Evolutionary conservation across 1,284 basidiomycete genomes (phyloP), one percentile per base, ranked within the genome.

Genomic region (Apiotrichum siamense): DNA sequence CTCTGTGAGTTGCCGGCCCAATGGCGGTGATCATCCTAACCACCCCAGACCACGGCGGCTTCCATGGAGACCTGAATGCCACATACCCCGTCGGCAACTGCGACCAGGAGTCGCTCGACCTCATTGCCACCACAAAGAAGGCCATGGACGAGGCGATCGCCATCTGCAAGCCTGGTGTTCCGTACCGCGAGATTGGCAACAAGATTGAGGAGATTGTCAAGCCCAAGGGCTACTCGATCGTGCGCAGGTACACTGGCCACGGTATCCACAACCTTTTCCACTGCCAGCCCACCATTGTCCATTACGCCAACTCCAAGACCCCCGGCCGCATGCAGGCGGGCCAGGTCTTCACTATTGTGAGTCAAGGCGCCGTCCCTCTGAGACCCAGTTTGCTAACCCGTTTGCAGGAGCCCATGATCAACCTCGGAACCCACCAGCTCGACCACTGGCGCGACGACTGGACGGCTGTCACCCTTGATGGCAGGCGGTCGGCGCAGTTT

Each of bases 381-480:
- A 3, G 18, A 6, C 2, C 7, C 7, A 15, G 25, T 4, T 35
- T 27, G 18, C n/a, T 36, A 18, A 12, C 10, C 18, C 20, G 11
- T 4, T 44, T 6, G 15, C 39, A 64, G 89, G 85, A 76, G 57
- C 75, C 75, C 7, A 97, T 97, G 92, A 85, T 96, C 63, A 96
- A 94, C 74, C 72, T 89, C 24, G 92, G 91, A 6, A 79, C 79
- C 27, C 58, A 66, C 44, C 69, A 68, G 51, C 61, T 72, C 27
- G 68, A 67, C 54, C 70, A 72, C 54, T 71, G 69, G 70, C 62
- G 59, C 35, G 69, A 70, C 70, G 84, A 88, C 65, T 97, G 93
- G 93, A 97, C 92, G 3, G 90, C 91, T 1, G 88, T 87, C 18
- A 97, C 93, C 2, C 55, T 66, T 21, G 92, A 97, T 73, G 93